phyloP scores from a whole-genome alignment of 2,329 filamentous ascomycete species.

The Aspergillus amoenus region DNA sequence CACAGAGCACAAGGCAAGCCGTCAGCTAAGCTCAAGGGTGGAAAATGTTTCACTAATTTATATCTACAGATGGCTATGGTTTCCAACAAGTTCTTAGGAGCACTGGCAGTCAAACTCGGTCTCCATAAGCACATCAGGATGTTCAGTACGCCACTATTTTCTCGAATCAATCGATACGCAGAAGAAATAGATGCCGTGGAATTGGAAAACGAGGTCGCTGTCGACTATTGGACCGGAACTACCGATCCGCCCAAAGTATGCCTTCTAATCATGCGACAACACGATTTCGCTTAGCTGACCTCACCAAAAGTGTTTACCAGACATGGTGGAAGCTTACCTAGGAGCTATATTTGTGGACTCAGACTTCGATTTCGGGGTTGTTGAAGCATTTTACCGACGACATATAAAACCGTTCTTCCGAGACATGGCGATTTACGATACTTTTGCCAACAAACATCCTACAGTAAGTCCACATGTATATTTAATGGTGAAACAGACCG shows the following conservation, averaged over 20 bases:
- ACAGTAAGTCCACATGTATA: conserved; percentile 45
- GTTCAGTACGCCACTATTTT: conserved; percentile 37
- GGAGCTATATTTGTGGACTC: conserved; percentile 92
- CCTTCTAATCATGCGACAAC: not conserved
- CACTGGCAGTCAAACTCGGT: conserved; percentile 72
- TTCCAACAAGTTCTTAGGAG: conserved; percentile 89
- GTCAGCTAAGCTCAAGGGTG: not conserved
- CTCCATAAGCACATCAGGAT: conserved; percentile 71
- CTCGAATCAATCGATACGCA: conserved; percentile 52
- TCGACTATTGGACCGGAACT: conserved; percentile 45
- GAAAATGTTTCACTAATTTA: conserved; percentile 7
- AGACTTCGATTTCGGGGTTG: conserved; percentile 69
- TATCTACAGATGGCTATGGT: conserved; percentile 80
- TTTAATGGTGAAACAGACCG: not conserved
- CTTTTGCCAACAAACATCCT: conserved; percentile 82
- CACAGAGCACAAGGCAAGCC: conserved; percentile 78
- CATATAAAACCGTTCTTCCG: conserved; percentile 77
- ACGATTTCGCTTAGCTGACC: not conserved
- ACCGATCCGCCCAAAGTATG: conserved; percentile 45
- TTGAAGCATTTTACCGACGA: conserved; percentile 73
- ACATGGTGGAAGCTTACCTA: conserved; percentile 84
- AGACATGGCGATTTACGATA: conserved; percentile 85
- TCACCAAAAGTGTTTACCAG: conserved; percentile 61
- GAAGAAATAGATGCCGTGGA: conserved; percentile 38
- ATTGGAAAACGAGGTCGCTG: conserved; percentile 29